These are phyloP conservation scores for Carex cristatella DNA, from an alignment of 176 grass and related monocot species.

Conservation along the genomic window DNA sequence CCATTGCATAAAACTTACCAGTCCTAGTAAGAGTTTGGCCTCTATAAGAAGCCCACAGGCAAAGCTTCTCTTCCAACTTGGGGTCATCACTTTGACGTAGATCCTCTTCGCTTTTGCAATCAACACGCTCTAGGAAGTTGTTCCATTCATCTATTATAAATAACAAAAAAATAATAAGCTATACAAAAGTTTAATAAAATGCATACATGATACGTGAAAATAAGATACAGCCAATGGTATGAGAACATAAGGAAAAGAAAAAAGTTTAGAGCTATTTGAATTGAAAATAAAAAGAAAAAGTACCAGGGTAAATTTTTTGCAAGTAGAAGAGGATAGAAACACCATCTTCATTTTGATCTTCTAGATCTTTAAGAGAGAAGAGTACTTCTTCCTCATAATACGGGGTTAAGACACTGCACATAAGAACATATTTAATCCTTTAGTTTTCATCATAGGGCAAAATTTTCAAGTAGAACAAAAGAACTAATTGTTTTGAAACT, in stretches of 20 bases:
- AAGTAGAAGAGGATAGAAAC: conserved; percentile 98
- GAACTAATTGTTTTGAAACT: no score
- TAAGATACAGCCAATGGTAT: neutral
- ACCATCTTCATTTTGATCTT: conserved; percentile 80
- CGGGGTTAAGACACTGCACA: conserved; percentile 87
- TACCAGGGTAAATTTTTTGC: conserved; percentile 98
- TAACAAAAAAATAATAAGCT: neutral
- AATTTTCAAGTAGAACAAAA: conserved; percentile 5
- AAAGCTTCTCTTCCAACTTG: conserved; percentile 59
- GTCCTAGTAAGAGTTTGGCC: conserved; percentile 97
- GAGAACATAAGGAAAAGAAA: neutral
- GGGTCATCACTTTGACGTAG: conserved; percentile 42
- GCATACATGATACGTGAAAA: neutral
- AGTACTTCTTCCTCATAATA: conserved; percentile 92
- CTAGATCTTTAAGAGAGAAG: conserved; percentile 63
- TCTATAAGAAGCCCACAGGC: conserved; percentile 92
- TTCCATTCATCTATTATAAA: conserved; percentile 86
- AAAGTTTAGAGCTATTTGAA: conserved; percentile 6
- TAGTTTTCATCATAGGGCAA: neutral
- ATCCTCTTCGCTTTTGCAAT: conserved; percentile 64
- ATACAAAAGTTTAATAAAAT: conserved; percentile 13
- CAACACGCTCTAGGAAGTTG: conserved; percentile 70
- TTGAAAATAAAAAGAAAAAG: neutral
- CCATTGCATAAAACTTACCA: conserved; percentile 29
- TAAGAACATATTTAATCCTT: neutral